phyloP scores from a whole-genome alignment of 805 yeast genomes.

The Cyberlindnera mycetangii region DNA sequence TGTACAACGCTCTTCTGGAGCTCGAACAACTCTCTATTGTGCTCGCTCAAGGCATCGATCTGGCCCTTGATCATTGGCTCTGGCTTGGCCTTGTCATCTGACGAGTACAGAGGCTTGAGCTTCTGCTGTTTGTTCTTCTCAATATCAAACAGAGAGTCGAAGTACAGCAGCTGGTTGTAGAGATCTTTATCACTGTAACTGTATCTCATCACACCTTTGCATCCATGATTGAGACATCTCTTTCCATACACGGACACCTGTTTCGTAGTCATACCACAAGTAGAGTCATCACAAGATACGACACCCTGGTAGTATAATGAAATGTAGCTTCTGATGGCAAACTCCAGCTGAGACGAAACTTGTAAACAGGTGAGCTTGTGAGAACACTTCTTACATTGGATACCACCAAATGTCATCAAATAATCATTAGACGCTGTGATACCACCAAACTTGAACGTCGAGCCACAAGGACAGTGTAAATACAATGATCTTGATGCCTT shows the following conservation, averaged over 20 bases:
- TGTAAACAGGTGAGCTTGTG: slow-evolving; percentile 47
- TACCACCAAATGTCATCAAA: slow-evolving; percentile 62
- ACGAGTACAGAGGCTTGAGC: slow-evolving; percentile 51
- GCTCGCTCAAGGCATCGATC: slow-evolving; percentile 73
- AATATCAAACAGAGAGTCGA: slow-evolving; percentile 75
- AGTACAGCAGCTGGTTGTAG: slow-evolving; percentile 82
- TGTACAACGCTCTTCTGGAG: slow-evolving; percentile 56
- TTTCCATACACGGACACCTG: slow-evolving; percentile 89
- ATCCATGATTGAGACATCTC: slow-evolving; percentile 60
- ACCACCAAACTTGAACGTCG: slow-evolving; percentile 69
- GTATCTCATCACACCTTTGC: slow-evolving; percentile 79
- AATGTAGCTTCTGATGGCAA: slow-evolving; percentile 64
- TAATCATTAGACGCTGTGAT: slow-evolving; percentile 61
- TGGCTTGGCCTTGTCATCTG: slow-evolving; percentile 34
- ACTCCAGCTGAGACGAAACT: slow-evolving; percentile 71
- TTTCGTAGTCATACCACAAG: slow-evolving; percentile 77
- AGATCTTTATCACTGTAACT: slow-evolving; percentile 74
- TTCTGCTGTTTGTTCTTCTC: slow-evolving; percentile 63
- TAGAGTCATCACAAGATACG: slow-evolving; percentile 78
- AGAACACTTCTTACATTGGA: slow-evolving; percentile 65
- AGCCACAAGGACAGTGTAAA: slow-evolving; percentile 61
- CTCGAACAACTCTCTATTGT: slow-evolving; percentile 62
- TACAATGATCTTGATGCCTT: slow-evolving; percentile 54
- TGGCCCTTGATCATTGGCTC: slow-evolving; percentile 43
- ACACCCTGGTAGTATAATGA: slow-evolving; percentile 82